Base-by-base conservation (phyloP, 768 basidiomycete species). In the Russula ochroleuca region DNA sequence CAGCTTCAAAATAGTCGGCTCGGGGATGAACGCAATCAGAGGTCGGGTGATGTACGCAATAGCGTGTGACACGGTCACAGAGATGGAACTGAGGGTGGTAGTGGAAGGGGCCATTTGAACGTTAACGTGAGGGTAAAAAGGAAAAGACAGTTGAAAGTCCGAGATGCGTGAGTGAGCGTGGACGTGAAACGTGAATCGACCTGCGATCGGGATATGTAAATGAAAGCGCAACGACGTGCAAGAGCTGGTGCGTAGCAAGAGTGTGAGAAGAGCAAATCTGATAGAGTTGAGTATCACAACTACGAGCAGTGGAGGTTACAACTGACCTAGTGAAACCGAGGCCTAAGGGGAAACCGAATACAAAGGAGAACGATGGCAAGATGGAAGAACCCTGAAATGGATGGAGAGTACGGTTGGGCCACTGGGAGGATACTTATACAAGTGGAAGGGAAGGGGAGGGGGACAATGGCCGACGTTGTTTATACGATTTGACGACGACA, bases 21-120 rank as follows among this genome's bases (percentile, higher is more conserved):
- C 78, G n/a, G 86, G 75, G 74, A 87, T 83, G 45, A 79, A 75
- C 59, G 74, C 70, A 69, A 80, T 77, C 64, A 90, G 81, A 62
- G 87, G 83, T 38, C 81, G 80, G 41, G 87, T 90, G 73, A 92
- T 79, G 78, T 85, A 89, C 61, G 85, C 77, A 73, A 90, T 81
- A 73, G 85, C 85, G 70, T 92, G 86, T 64, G 86, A 80, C 73
- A 92, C 82, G 67, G 88, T 81, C 75, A 83, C 73, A 66, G 85
- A 78, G 73, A 92, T 84, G 69, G 73, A 66, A 45, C 69, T 57
- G 65, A 74, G 79, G 69, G 80, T 75, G 68, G 82, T 70, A 68
- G 53, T 31, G 23, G 57, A 65, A 48, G 63, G 62, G 25, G 59
- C 41, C 55, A 68, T 59, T 59, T 51, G 58, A 49, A 45, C 38